Evolutionary conservation across 164 flowering plant species (phyloP).

Genomic region (Vitis cinerea): DNA sequence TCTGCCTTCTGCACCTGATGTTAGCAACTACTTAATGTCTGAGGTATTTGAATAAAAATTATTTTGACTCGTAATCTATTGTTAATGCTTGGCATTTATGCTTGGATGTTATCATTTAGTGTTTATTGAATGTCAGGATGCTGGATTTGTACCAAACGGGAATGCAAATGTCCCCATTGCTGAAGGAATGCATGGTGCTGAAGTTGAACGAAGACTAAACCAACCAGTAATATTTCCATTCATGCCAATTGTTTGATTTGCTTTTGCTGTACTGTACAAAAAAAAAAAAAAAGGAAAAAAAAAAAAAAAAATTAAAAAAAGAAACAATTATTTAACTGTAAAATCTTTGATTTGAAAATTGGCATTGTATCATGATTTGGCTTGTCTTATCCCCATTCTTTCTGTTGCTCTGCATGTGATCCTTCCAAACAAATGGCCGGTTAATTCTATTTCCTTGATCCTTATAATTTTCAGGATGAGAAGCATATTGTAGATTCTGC

Average conservation of each 20-base stretch:
- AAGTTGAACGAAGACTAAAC: slow-evolving; percentile 61
- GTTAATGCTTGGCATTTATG: not conserved
- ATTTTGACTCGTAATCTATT: not conserved
- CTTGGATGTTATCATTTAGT: slow-evolving; percentile 4
- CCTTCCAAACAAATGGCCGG: not conserved
- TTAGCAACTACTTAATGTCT: slow-evolving; percentile 71
- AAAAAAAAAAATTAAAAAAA: not conserved
- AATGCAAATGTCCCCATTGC: slow-evolving; percentile 44
- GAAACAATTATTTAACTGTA: not conserved
- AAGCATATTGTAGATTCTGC: slow-evolving; percentile 34
- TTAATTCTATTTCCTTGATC: not conserved
- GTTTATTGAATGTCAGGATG: slow-evolving; percentile 48
- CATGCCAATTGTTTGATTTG: slow-evolving; percentile 7
- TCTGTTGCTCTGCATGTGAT: slow-evolving; percentile 3
- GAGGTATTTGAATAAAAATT: slow-evolving; percentile 53
- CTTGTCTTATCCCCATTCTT: not conserved
- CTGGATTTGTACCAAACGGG: slow-evolving; percentile 61
- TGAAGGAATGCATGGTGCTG: slow-evolving; percentile 78
- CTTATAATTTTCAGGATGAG: slow-evolving; percentile 42
- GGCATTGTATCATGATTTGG: not conserved
- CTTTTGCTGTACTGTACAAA: not conserved
- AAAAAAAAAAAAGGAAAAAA: not conserved
- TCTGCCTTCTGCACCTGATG: slow-evolving; percentile 85
- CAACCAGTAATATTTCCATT: slow-evolving; percentile 34
- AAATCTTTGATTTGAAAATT: not conserved